Percentiles rank a stretch among this genome's conserved stretches.
Conservation (phyloP, 345 rosid genomes). For the Linum trigynum region DNA sequence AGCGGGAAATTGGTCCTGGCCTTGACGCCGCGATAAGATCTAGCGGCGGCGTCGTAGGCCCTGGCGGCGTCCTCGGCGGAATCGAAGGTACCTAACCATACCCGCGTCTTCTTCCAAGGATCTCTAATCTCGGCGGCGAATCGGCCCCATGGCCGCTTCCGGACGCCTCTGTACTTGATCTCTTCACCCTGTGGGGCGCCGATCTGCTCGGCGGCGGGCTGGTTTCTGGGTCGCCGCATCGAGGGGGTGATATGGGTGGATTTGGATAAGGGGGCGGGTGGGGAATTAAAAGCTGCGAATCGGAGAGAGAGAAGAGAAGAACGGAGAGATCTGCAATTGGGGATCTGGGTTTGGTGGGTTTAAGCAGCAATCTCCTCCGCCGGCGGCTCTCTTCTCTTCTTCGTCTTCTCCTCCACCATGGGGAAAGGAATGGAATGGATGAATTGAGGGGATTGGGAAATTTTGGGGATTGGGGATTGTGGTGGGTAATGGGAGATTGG, state of each 20-base stretch:
- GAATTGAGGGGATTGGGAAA: not conserved
- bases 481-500: no score
- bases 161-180: conserved; percentile 25
- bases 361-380: not conserved
- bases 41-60: conserved; percentile 31
- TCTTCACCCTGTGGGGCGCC: not conserved
- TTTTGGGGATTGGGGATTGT: not conserved
- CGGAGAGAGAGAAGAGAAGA: no score
- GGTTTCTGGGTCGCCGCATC: conserved; percentile 19
- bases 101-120: conserved; percentile 32
- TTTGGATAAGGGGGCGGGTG: not conserved
- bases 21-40: conserved; percentile 25
- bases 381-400: not conserved
- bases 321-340: no score
- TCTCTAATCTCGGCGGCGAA: conserved; percentile 36
- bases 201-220: not conserved
- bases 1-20: conserved; percentile 29
- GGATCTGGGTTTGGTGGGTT: not conserved
- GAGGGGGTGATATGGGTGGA: not conserved
- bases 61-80: conserved; percentile 31
- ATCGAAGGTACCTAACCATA: conserved; percentile 34
- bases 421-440: not conserved
- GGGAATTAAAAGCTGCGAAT: not conserved
- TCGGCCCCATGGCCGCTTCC: conserved; percentile 33
- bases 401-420: not conserved